phyloP scores from a whole-genome alignment of 768 basidiomycete species.

The Tylopilus felleus region DNA sequence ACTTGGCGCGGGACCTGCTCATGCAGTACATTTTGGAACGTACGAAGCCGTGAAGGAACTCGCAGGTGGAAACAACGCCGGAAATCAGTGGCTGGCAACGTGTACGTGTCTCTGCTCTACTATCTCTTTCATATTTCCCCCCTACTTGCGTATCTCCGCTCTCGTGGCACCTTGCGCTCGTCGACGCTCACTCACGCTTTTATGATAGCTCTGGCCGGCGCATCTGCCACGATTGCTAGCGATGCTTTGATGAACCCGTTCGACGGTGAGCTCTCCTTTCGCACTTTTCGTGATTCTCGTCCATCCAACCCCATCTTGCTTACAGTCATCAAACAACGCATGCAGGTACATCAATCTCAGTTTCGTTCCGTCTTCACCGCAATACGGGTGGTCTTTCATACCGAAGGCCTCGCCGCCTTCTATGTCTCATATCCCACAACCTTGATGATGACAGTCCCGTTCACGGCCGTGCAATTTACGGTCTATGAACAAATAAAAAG shows the following conservation, averaged over 20 bases:
- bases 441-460: slow-evolving; percentile 92
- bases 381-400: slow-evolving; percentile 77
- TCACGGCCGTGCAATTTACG: slow-evolving; percentile 97
- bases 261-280: slow-evolving; percentile 64
- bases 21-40: slow-evolving; percentile 96
- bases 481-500: slow-evolving; percentile 93
- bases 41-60: slow-evolving; percentile 95
- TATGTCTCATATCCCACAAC: slow-evolving; percentile 99
- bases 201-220: slow-evolving; percentile 79
- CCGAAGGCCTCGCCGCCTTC: slow-evolving; percentile 87
- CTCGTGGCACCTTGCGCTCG: not conserved
- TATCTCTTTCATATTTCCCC: not conserved
- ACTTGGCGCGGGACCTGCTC: slow-evolving; percentile 94
- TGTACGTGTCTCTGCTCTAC: slow-evolving; percentile 49
- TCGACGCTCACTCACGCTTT: slow-evolving; percentile 13
- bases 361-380: slow-evolving; percentile 87
- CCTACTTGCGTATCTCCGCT: not conserved
- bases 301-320: slow-evolving; percentile 16
- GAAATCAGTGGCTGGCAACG: slow-evolving; percentile 84
- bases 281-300: slow-evolving; percentile 1
- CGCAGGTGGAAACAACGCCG: slow-evolving; percentile 73
- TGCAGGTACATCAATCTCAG: slow-evolving; percentile 95
- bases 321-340: slow-evolving; percentile 96
- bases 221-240: slow-evolving; percentile 88
- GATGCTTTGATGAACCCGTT: slow-evolving; percentile 99